Evolutionary conservation across 176 grass and related monocot genomes (phyloP).

Genomic region (Leersia perrieri): DNA sequence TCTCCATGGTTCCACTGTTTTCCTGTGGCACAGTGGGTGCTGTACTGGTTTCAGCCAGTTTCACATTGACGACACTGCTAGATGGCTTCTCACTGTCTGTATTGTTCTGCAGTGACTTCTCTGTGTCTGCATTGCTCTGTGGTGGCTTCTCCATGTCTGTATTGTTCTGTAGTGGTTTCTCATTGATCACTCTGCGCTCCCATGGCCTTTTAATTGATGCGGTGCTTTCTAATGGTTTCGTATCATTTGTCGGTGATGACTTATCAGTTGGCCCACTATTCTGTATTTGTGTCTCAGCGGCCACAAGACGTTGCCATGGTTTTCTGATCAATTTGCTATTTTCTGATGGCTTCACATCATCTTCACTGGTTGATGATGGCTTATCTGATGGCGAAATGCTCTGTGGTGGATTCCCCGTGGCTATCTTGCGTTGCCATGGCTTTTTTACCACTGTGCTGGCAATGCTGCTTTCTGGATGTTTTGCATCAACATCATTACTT

Average conservation of each 20-base stretch:
- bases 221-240: constrained; percentile 42
- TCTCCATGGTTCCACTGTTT: constrained; percentile 20
- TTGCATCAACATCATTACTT: constrained; percentile 32
- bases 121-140: constrained; percentile 19
- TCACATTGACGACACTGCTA: constrained; percentile 34
- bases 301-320: constrained; percentile 39
- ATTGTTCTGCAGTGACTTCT: constrained; percentile 21
- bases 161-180: constrained; percentile 30
- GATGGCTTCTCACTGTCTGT: constrained; percentile 16
- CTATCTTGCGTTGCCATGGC: constrained; percentile 26
- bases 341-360: constrained; percentile 43
- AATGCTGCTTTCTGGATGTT: constrained; percentile 27
- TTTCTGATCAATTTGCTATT: constrained; percentile 25
- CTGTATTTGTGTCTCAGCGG: constrained; percentile 39
- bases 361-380: constrained; percentile 17
- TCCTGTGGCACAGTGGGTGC: constrained; percentile 16
- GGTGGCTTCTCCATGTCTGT: constrained; percentile 17
- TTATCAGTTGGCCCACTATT: constrained; percentile 29
- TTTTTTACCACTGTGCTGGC: constrained; percentile 20
- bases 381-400: constrained; percentile 29
- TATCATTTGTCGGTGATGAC: constrained; percentile 4
- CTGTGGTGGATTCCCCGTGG: constrained; percentile 27
- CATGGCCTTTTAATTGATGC: constrained; percentile 41
- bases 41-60: constrained; percentile 35
- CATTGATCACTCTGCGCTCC: constrained; percentile 30